Base-by-base conservation (phyloP, 495 filamentous ascomycete genomes). In the Penicillium ucsense region DNA sequence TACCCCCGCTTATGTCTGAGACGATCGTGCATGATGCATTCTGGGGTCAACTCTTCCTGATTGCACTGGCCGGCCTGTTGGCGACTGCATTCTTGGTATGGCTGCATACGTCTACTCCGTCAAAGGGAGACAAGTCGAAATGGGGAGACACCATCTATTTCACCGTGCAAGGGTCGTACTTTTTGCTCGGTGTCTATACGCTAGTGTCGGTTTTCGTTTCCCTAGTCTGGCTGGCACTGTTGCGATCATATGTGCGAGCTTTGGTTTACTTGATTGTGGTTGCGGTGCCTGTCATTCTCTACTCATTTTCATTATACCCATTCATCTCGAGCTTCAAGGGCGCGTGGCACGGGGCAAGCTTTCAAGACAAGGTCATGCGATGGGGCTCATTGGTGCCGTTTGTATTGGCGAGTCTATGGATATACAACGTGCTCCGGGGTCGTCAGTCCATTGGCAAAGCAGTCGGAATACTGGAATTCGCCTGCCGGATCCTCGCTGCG, bases 81-180 rank as follows among this genome's bases (percentile, higher is more conserved):
- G 82, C 90, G 11, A 90, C 86, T 9, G 89, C 90, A 48, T 79
- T 95, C 45, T 75, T 98, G 9, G 82, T 95, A 41, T 89, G 83
- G 57, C 74, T 98, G 8, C 89, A 97, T 60, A 97, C 91, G 2
- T 81, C 83, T 6, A 59, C 78, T 1, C 84, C 86, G 1, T 66
- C 70, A 1, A 66, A 70, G 8, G 71, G 71, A 38, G 64, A 71
- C 53, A 84, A 82, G 55, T 72, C 75, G 37, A 82, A 77, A 40
- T 72, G 86, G 57, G 87, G 88, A 11, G 92, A 98, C 62, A 95
- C 94, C 7, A 88, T 98, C 45, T 97, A 98, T 66, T 85, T 82
- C 28, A 91, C 89, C 5, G 71, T 98, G 20, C 85, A 85, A 54
- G 75, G 80, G 28, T 96, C 92, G 0, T 92, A 92, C 56, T 82